phyloP scores from a whole-genome alignment of 352 stramenopile species.

The Phytophthora boehmeriae region DNA sequence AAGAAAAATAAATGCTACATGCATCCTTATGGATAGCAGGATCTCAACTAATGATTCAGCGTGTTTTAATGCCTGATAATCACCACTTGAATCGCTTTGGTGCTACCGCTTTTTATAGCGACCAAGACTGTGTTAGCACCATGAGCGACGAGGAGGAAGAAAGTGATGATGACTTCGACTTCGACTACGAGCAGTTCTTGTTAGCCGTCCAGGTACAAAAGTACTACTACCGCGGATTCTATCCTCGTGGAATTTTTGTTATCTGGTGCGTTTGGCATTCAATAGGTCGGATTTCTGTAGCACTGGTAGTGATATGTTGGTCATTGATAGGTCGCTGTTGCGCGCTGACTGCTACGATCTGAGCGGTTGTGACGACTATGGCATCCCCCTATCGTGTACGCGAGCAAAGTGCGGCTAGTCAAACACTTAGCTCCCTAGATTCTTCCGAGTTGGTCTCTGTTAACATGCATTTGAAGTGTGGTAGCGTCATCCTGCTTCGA shows the following conservation, averaged over 20 bases:
- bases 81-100: neutral
- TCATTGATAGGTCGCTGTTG: slow-evolving; percentile 43
- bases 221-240: slow-evolving; percentile 40
- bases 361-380: slow-evolving; percentile 53
- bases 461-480: slow-evolving; percentile 32
- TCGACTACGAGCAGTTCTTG: slow-evolving; percentile 49
- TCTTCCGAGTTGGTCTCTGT: neutral
- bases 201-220: slow-evolving; percentile 69
- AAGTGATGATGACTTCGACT: slow-evolving; percentile 26
- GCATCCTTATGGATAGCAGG: too few relatives aligned
- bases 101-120: slow-evolving; percentile 8
- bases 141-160: slow-evolving; percentile 10
- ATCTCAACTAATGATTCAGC: neutral
- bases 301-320: neutral
- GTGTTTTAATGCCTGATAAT: neutral
- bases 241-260: slow-evolving; percentile 47
- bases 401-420: slow-evolving; percentile 45
- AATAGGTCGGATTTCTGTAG: neutral
- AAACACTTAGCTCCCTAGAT: neutral
- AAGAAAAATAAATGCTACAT: slow-evolving; percentile 21
- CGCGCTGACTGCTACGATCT: slow-evolving; percentile 56
- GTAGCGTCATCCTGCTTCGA: slow-evolving; percentile 50
- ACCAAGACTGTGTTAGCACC: neutral
- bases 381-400: slow-evolving; percentile 66
- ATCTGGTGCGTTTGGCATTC: slow-evolving; percentile 44